Base-by-base conservation (phyloP, 495 filamentous ascomycete species). In the Neurospora sp. region DNA sequence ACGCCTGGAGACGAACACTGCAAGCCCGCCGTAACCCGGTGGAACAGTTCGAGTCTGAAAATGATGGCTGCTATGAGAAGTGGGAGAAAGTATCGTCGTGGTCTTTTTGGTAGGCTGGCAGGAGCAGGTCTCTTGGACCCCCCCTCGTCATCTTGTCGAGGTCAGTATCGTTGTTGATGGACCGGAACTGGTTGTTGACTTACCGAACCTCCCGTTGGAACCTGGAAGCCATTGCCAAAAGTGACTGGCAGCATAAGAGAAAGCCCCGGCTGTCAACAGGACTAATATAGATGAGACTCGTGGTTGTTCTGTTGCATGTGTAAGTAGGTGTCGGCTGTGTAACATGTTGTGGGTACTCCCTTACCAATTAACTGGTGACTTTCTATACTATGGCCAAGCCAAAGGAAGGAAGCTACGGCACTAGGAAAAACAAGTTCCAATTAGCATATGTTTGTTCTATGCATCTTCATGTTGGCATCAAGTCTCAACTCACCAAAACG, bases 311-410 rank as follows among this genome's bases (percentile, higher is more conserved):
- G 71, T 70, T 48, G 2, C n/a, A 20, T 8, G 70, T 74, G 31
- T 71, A 20, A 44, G 68, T 77, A 20, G 75, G 72, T 65, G 17
- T 45, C 35, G 20, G 39, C 4, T 31, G 48, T 39, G 72, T 48
- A 70, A 48, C n/a, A 31, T 22, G 1, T 17, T n/a, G 69, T 8
- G 14, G 38, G 6, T 45, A 41, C 42, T 2, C 8, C 9, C 70
- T 45, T 70, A 84, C 84, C 82, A 61, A 83, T 81, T 39, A 85
- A 78, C n/a, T 82, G 82, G 69, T 86, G 83, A 41, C 79, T 81
- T 69, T 86, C 80, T 20, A 86, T 71, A 6, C 78, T 82, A 71
- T 79, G 76, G 6, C 80, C 78, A 14, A 86, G 76, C 82, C 82
- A 86, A 10, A 83, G 69, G 75, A 85, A 85, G 0, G 82, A 84